Evolutionary conservation across 2,329 filamentous ascomycete genomes (phyloP), one percentile per base, ranked within the genome.

Genomic region (Microthyrium microscopicum): DNA sequence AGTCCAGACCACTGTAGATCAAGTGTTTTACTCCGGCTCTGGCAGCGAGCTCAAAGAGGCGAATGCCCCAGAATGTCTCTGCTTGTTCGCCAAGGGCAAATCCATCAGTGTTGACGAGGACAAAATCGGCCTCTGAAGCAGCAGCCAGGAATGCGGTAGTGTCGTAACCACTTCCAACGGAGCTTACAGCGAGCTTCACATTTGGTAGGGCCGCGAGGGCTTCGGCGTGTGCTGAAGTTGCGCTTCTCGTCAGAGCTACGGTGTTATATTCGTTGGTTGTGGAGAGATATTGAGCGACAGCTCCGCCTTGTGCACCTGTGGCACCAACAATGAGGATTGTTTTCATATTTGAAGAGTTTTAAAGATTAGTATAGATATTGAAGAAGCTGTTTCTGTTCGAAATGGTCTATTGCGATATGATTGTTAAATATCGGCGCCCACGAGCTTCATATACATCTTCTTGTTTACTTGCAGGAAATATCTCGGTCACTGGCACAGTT

Each of bases 311-410:
- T 20, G 31, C 31, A 3, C 31, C 31, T 26, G 31, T 34, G 16
- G 21, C 31, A 12, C 31, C 31, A 24, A 34, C 27, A 3, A 16
- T 24, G 31, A 34, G 31, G 24, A 34, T 20, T 29, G 8, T 29
- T 25, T 25, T 9, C 22, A 9, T 25, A n/a, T n/a, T n/a, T n/a
- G n/a, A n/a, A n/a, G n/a, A n/a, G n/a, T n/a, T n/a, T n/a, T n/a
- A n/a, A n/a, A n/a, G n/a, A n/a, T n/a, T n/a, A n/a, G n/a, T n/a
- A n/a, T n/a, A n/a, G n/a, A n/a, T n/a, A n/a, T n/a, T n/a, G n/a
- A n/a, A n/a, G n/a, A n/a, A n/a, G n/a, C n/a, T n/a, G n/a, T n/a
- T n/a, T n/a, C n/a, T n/a, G n/a, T n/a, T n/a, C n/a, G n/a, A n/a
- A n/a, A n/a, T n/a, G n/a, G n/a, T n/a, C n/a, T n/a, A n/a, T n/a